Evolutionary conservation across 2,329 filamentous ascomycete species (phyloP).

Genomic region (Nigrospora oryzae): DNA sequence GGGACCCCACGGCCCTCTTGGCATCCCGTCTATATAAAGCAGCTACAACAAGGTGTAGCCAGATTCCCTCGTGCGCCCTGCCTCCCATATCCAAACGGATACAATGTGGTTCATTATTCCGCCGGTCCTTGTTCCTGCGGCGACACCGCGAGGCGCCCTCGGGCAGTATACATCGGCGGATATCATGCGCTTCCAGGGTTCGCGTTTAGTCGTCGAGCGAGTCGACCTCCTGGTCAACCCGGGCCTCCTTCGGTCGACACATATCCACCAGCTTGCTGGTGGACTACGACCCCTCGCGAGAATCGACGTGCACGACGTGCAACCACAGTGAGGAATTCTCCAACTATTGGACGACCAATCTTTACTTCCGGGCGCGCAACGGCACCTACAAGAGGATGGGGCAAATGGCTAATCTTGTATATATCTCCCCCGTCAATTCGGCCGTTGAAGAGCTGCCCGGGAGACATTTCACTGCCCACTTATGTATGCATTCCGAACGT

Average conservation of each 20-base stretch:
- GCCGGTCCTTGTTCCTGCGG: constrained; percentile 4
- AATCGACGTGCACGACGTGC: constrained; percentile 20
- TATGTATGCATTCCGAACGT: too few species aligned
- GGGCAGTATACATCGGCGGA: constrained; percentile 12
- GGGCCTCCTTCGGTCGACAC: constrained; percentile 18
- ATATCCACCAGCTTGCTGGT: constrained; percentile 21
- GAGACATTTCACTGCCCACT: too few species aligned
- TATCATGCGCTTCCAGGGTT: constrained; percentile 26
- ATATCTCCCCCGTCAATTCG: background rate
- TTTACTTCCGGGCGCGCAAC: constrained; percentile 20
- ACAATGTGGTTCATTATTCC: too few species aligned
- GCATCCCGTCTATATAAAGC: too few species aligned
- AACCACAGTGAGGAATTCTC: constrained; percentile 22
- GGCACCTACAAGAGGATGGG: constrained; percentile 12
- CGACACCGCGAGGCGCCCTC: constrained; percentile 14
- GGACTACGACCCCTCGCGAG: constrained; percentile 14
- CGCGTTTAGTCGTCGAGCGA: constrained; percentile 24
- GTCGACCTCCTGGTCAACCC: constrained; percentile 20
- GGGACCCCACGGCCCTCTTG: too few species aligned
- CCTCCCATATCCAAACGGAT: too few species aligned
- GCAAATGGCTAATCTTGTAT: constrained; percentile 18
- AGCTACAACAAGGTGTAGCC: too few species aligned
- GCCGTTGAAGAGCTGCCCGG: too few species aligned
- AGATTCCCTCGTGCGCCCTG: too few species aligned
- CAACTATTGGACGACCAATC: constrained; percentile 22